Evolutionary conservation across 78 protist genomes (phyloP), one percentile per base, ranked within the genome.

Genomic region (Monosiga brevicollis): DNA sequence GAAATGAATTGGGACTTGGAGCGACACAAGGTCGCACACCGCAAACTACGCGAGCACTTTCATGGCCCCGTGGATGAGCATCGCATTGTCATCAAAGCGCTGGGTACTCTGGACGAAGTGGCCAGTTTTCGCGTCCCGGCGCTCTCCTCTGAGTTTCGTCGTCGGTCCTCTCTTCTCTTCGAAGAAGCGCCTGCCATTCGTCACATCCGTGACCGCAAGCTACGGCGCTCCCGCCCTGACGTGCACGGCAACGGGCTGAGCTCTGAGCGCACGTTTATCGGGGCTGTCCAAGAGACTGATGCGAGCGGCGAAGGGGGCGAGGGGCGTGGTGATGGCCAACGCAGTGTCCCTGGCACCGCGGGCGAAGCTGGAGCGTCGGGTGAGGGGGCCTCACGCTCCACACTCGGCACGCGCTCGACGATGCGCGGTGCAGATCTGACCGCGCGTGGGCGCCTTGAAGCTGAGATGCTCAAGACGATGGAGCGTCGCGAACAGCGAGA

Each of bases 401-500:
- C 22, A 11, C 10, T 26, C 75, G 34, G 11, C 75, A 71, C 38
- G 38, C 75, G 24, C 11, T 20, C 36, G 75, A 6, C 9, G 75
- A 6, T 32, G 75, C 35, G 11, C 2, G 71, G 22, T 55, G 71
- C 71, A 23, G 71, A 22, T 23, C 71, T 55, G n/a, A 26, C 38
- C 36, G 2, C 38, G 38, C 24, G 75, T 9, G 75, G 9, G 35
- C 6, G 38, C 36, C 9, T 26, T 6, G 75, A 80, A 42, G 73
- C 90, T 0, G 86, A 87, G 72, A 80, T 37, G 55, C 75, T 79
- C 43, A 87, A 87, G 80, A 32, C 37, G 85, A 55, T 42, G 39
- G 42, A 83, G 23, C 24, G 0, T 1, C 86, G 24, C 32, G 86
- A 89, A 2, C 80, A 79, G 42, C 38, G 41, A 1, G 73, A 0